Evolutionary conservation across 1,284 basidiomycete species (phyloP), one percentile per base, ranked within the genome.

Genomic region (Hemileia vastatrix): DNA sequence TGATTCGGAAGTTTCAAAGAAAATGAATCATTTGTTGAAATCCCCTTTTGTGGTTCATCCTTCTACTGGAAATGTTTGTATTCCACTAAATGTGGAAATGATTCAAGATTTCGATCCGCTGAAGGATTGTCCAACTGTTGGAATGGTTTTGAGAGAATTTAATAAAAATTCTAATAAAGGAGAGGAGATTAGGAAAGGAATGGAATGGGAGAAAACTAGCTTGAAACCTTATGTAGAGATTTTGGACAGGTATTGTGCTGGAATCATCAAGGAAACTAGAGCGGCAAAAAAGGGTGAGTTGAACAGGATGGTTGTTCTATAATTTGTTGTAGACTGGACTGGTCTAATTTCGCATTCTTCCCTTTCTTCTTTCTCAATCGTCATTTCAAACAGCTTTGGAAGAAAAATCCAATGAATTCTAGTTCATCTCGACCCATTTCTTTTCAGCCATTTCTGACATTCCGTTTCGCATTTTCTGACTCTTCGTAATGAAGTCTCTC

Each of bases 1-100:
- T 65, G 94, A 99, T 76, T 86, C 90, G 5, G 94, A 98, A 76
- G 94, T 99, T 15, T 93, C 92, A 1, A 95, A 97, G 73, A 90
- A 94, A 72, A 83, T 92, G 63, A 98, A 99, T 78, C 95, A 99
- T 78, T 82, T 99, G 79, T 84, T 99, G 66, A 99, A 99, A 77
- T 86, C 90, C 24, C 95, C 95, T 0, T 98, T 99, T 77, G 95
- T 92, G 73, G 81, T 98, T 0, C 94, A 99, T 77, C 94, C 95
- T 0, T 90, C 90, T 66, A 98, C 95, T 1, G 79, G 79, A 77
- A 23, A 92, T 44, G 85, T 99, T 8, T 99, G 94, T 76, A 90
- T 98, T 0, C 95, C 95, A 1, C 80, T 98, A 27, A 86, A 95
- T 71, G 87, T 90, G 1, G 78, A 78, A 32, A 76, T 78, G 33